Evolutionary conservation across 2,329 filamentous ascomycete genomes (phyloP).

Genomic region (Colletotrichum gigasporum): DNA sequence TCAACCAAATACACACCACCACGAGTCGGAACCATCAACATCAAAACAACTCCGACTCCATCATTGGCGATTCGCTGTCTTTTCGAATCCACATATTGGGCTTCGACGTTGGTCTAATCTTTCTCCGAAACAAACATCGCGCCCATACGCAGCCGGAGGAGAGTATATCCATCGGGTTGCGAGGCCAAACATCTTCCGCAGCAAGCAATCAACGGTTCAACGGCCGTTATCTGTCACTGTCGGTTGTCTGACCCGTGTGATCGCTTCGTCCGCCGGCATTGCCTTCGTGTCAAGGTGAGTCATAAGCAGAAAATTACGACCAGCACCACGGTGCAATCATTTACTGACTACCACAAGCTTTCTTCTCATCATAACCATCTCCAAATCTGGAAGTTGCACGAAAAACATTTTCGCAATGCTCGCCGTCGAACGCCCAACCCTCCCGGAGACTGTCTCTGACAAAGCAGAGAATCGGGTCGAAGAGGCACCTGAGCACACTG

Average conservation of each 20-base stretch:
- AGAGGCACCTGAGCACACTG: conserved; percentile 26
- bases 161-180: neutral
- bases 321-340: no score
- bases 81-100: neutral
- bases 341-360: neutral
- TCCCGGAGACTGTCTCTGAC: neutral
- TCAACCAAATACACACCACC: conserved; percentile 1
- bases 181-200: neutral
- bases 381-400: neutral
- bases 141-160: neutral
- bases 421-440: conserved; percentile 14
- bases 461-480: conserved; percentile 15
- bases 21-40: no score
- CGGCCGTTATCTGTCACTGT: neutral
- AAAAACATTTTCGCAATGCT: conserved; percentile 9
- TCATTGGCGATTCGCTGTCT: neutral
- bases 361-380: neutral
- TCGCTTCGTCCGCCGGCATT: neutral
- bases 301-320: neutral
- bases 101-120: neutral
- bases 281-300: conserved; percentile 16
- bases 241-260: neutral
- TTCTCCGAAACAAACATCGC: neutral
- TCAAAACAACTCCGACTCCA: neutral
- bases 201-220: neutral